phyloP scores from a whole-genome alignment of 768 basidiomycete genomes.

The Porphyrellus cyaneotinctus region DNA sequence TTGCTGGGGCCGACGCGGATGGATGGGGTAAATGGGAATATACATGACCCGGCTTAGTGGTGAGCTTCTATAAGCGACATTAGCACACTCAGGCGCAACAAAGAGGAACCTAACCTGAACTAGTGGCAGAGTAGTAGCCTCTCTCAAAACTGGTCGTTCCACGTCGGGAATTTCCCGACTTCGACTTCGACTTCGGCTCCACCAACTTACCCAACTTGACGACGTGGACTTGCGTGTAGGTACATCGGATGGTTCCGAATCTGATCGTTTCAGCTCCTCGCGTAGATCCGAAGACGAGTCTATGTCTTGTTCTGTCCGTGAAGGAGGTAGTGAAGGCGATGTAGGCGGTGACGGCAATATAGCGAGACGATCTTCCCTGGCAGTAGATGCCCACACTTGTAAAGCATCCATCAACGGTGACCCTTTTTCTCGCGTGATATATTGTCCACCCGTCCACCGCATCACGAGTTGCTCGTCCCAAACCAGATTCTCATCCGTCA shows the following conservation, averaged over 20 bases:
- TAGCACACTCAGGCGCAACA: neutral
- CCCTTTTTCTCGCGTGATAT: slow-evolving; percentile 70
- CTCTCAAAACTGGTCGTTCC: slow-evolving; percentile 24
- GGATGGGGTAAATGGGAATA: slow-evolving; percentile 6
- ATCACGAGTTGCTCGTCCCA: slow-evolving; percentile 66
- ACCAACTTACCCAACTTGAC: slow-evolving; percentile 82
- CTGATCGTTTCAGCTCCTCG: slow-evolving; percentile 33
- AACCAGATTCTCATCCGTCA: slow-evolving; percentile 61
- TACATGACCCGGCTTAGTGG: neutral
- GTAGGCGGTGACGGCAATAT: slow-evolving; percentile 7
- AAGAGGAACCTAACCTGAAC: slow-evolving; percentile 17
- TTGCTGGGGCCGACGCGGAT: slow-evolving; percentile 45
- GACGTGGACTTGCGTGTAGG: slow-evolving; percentile 44
- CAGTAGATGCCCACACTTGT: slow-evolving; percentile 47
- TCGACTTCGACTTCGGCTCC: slow-evolving; percentile 65
- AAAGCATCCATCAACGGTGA: slow-evolving; percentile 77
- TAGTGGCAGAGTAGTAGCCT: slow-evolving; percentile 21
- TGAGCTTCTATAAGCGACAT: slow-evolving; percentile 12
- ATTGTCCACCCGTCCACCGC: slow-evolving; percentile 68
- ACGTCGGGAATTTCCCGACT: slow-evolving; percentile 38
- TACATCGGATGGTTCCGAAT: slow-evolving; percentile 36
- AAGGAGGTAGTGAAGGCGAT: slow-evolving; percentile 5
- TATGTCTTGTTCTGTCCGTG: slow-evolving; percentile 29
- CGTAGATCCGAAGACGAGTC: slow-evolving; percentile 18
- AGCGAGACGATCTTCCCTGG: slow-evolving; percentile 25